Evolutionary conservation across 2,329 filamentous ascomycete species (phyloP).

Genomic region (Teratosphaeriaceae sp.): DNA sequence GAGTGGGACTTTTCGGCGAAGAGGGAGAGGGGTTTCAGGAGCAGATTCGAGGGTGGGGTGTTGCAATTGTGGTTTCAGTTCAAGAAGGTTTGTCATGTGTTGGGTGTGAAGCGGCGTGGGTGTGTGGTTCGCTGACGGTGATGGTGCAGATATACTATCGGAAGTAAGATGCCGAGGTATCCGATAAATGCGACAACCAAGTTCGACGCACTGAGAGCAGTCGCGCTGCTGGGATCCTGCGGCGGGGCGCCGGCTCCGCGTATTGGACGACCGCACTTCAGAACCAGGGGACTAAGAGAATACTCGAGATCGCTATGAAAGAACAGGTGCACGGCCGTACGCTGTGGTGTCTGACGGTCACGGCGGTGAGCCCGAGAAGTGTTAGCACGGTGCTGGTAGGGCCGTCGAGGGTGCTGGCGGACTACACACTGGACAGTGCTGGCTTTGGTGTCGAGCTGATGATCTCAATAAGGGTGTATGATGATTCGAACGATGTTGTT

Average conservation of each 20-base stretch:
- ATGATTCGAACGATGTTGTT: not conserved
- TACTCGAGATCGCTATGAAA: not conserved
- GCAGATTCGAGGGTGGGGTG: conserved; percentile 97
- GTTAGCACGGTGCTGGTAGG: not conserved
- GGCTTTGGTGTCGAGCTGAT: not conserved
- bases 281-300: not conserved
- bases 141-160: conserved; percentile 44
- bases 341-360: not conserved
- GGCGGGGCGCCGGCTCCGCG: no score
- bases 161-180: conserved; percentile 25
- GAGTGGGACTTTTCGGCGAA: conserved; percentile 99
- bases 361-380: not conserved
- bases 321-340: not conserved
- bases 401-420: not conserved
- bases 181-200: not conserved
- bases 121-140: no score
- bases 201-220: not conserved
- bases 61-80: conserved; percentile 97
- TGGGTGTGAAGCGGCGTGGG: not conserved
- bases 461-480: not conserved
- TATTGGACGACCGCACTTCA: not conserved
- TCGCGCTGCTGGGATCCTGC: not conserved
- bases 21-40: conserved; percentile 87
- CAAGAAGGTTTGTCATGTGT: conserved; percentile 58
- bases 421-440: not conserved